phyloP scores from a whole-genome alignment of 129 eudicot species.

The Dittrichia graveolens region DNA sequence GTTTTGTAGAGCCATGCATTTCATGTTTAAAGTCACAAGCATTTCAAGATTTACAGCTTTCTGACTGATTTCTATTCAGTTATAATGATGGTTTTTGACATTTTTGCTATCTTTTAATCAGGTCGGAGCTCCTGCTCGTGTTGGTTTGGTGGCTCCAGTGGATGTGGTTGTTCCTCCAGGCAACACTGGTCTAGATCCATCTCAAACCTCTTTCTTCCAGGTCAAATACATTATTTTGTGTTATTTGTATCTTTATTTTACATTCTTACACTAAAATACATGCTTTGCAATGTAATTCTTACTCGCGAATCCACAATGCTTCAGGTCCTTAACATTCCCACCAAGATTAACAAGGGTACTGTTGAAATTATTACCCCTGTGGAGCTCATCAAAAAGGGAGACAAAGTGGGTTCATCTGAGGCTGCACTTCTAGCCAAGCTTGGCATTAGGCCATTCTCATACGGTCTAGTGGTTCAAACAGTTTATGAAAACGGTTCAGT shows the following conservation, averaged over 20 bases:
- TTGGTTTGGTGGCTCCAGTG: not conserved
- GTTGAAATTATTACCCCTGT: slow-evolving; percentile 7
- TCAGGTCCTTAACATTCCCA: slow-evolving; percentile 2
- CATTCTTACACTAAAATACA: too few species aligned
- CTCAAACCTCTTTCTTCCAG: slow-evolving; percentile 12
- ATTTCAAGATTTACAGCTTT: too few species aligned
- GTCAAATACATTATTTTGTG: not conserved
- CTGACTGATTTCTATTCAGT: too few species aligned
- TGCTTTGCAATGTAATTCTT: too few species aligned
- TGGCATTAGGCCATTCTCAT: slow-evolving; percentile 74
- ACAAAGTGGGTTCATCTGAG: slow-evolving; percentile 6
- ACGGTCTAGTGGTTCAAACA: slow-evolving; percentile 49
- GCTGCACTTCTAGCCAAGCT: slow-evolving; percentile 59
- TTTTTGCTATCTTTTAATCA: slow-evolving; percentile 2
- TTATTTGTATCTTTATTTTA: too few species aligned
- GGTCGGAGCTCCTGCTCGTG: slow-evolving; percentile 37
- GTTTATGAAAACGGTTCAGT: slow-evolving; percentile 70
- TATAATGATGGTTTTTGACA: too few species aligned
- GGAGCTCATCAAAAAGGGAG: slow-evolving; percentile 5
- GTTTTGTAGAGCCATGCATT: too few species aligned
- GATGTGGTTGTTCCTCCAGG: slow-evolving; percentile 9
- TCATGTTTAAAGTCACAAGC: too few species aligned
- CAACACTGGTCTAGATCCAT: slow-evolving; percentile 14
- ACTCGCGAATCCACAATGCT: too few species aligned
- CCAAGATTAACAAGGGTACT: slow-evolving; percentile 2